These are phyloP conservation scores for Debaryomyces psychrophilus DNA, from an alignment of 1,139 yeast species.

Conservation along the genomic window DNA sequence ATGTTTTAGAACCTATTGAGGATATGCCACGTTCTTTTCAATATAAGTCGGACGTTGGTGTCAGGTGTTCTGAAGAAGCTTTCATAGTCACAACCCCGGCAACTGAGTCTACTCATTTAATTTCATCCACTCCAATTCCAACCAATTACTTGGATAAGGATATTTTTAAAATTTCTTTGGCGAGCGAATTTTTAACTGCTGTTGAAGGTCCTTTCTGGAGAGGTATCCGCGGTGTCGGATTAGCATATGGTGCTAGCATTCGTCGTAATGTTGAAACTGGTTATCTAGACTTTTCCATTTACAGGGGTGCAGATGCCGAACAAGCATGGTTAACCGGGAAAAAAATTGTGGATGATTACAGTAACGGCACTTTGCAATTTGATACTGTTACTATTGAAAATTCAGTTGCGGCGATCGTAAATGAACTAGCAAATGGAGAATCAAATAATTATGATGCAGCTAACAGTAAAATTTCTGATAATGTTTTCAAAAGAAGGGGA, in stretches of 20 bases:
- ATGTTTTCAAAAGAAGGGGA: slow-evolving; percentile 69
- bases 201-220: slow-evolving; percentile 98
- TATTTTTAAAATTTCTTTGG: slow-evolving; percentile 69
- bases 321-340: slow-evolving; percentile 72
- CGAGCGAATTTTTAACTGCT: slow-evolving; percentile 76
- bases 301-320: slow-evolving; percentile 82
- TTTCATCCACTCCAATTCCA: slow-evolving; percentile 64
- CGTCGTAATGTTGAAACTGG: slow-evolving; percentile 67
- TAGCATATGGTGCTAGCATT: slow-evolving; percentile 86
- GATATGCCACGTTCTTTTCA: slow-evolving; percentile 56
- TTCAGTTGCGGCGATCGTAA: slow-evolving; percentile 75
- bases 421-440: slow-evolving; percentile 67
- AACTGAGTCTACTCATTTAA: slow-evolving; percentile 81
- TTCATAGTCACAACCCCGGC: slow-evolving; percentile 77
- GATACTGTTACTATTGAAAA: slow-evolving; percentile 67
- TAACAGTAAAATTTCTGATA: slow-evolving; percentile 63
- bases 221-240: slow-evolving; percentile 92
- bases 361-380: slow-evolving; percentile 53
- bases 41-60: slow-evolving; percentile 62
- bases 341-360: slow-evolving; percentile 64
- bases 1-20: slow-evolving; percentile 25
- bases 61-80: slow-evolving; percentile 56
- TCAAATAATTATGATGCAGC: slow-evolving; percentile 67
- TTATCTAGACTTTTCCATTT: slow-evolving; percentile 63
- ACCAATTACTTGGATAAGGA: slow-evolving; percentile 68